Conservation (phyloP, 2,329 filamentous ascomycete genomes). For the Fusarium brachygibbosum region DNA sequence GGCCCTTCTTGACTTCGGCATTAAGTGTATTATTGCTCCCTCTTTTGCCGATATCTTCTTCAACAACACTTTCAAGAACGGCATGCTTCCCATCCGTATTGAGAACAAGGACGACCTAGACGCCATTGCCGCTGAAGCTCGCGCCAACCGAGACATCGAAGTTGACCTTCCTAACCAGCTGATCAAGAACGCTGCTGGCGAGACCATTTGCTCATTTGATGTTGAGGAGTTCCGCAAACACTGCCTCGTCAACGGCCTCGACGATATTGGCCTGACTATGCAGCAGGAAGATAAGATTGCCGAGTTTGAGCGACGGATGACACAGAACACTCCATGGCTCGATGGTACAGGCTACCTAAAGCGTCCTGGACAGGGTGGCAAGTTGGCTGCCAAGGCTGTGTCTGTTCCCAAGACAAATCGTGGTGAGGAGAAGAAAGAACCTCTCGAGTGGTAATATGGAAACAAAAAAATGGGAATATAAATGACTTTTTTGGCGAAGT, state of each 20-base stretch:
- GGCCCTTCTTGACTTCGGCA: constrained; percentile 96
- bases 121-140: constrained; percentile 80
- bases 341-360: constrained; percentile 87
- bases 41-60: constrained; percentile 87
- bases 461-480: constrained; percentile 8
- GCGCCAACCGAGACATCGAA: constrained; percentile 85
- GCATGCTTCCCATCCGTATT: constrained; percentile 91
- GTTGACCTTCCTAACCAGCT: constrained; percentile 88
- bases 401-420: constrained; percentile 90
- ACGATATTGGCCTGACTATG: constrained; percentile 96
- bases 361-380: constrained; percentile 67
- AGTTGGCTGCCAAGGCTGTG: constrained; percentile 69
- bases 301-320: constrained; percentile 83
- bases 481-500: constrained; percentile 47
- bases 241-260: constrained; percentile 91
- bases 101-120: constrained; percentile 75
- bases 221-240: constrained; percentile 96
- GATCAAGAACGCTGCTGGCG: constrained; percentile 81
- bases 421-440: constrained; percentile 85
- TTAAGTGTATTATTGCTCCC: constrained; percentile 91
- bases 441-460: constrained; percentile 82
- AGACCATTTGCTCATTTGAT: constrained; percentile 82
- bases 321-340: constrained; percentile 87
- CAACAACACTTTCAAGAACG: constrained; percentile 99
- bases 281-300: constrained; percentile 91